A percentile compares a stretch with the other conserved stretches of the same genome.
Conservation (phyloP, 495 filamentous ascomycete species). For the Podospora bellae-mahoneyi region DNA sequence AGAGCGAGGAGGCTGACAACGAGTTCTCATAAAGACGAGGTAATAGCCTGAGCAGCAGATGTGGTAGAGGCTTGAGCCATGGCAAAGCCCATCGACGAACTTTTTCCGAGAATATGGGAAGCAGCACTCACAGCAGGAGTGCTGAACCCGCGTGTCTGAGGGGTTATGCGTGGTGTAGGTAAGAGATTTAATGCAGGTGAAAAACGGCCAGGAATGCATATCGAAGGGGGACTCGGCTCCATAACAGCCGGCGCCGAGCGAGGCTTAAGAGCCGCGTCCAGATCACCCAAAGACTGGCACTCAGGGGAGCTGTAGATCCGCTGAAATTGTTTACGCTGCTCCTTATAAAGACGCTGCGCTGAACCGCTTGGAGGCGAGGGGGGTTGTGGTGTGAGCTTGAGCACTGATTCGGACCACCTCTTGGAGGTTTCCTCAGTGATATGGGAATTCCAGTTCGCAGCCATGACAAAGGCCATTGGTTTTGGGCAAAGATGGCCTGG, state of each 20-base stretch:
- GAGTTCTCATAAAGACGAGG: conserved; percentile 43
- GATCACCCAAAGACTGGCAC: conserved; percentile 7
- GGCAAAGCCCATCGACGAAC: conserved; percentile 71
- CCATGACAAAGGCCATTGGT: conserved; percentile 90
- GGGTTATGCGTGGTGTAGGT: conserved; percentile 80
- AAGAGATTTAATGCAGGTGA: conserved; percentile 60
- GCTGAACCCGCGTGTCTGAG: conserved; percentile 64
- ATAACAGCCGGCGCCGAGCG: conserved; percentile 49
- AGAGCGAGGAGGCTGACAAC: conserved; percentile 70
- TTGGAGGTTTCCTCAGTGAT: conserved; percentile 84
- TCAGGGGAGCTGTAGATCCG: conserved; percentile 37
- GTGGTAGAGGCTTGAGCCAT: conserved; percentile 72
- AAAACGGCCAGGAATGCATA: conserved; percentile 48
- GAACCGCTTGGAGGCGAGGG: conserved; percentile 50
- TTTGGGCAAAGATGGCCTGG: conserved; percentile 44
- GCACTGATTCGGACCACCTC: conserved; percentile 86
- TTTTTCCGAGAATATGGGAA: conserved; percentile 48
- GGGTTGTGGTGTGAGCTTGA: conserved; percentile 77
- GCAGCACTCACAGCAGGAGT: conserved; percentile 90
- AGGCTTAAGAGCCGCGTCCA: background rate
- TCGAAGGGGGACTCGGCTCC: conserved; percentile 57
- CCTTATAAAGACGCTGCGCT: conserved; percentile 37
- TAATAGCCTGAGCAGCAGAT: conserved; percentile 48
- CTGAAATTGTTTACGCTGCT: conserved; percentile 63
- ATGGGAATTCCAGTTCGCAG: conserved; percentile 91